Percentiles rank a stretch among this genome's conserved stretches.
Evolutionary conservation across 768 basidiomycete species (phyloP).

Genomic region (Crepidotus variabilis): DNA sequence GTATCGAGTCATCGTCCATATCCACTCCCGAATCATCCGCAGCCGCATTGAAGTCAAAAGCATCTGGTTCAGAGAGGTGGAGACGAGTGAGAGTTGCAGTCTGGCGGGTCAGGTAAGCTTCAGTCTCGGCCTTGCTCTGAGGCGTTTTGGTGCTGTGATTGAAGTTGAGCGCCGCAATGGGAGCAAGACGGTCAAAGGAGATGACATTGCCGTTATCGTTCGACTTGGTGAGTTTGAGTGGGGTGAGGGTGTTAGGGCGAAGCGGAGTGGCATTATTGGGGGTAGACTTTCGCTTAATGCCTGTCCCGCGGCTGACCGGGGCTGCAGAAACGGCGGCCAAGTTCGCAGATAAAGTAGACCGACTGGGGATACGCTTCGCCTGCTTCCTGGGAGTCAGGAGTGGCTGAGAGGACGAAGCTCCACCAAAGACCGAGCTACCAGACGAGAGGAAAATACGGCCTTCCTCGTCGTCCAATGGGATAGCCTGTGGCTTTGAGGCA

Average conservation of each 20-base stretch:
- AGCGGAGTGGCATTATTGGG: conserved; percentile 54
- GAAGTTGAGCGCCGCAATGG: conserved; percentile 51
- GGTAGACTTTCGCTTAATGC: conserved; percentile 66
- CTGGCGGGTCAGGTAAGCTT: conserved; percentile 44
- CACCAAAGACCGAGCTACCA: conserved; percentile 27
- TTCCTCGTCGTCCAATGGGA: conserved; percentile 51
- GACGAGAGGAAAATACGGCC: conserved; percentile 56
- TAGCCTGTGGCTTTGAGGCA: conserved; percentile 40
- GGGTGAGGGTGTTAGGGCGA: conserved; percentile 37
- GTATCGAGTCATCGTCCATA: conserved; percentile 29
- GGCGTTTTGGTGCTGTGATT: conserved; percentile 34
- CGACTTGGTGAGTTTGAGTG: conserved; percentile 38
- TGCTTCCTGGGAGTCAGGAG: conserved; percentile 63
- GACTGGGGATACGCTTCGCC: conserved; percentile 32
- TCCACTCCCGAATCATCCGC: conserved; percentile 54
- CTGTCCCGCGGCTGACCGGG: conserved; percentile 32
- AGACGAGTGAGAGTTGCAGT: conserved; percentile 64
- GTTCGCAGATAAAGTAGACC: conserved; percentile 33
- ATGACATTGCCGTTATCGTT: conserved; percentile 26
- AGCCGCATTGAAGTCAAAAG: conserved; percentile 36
- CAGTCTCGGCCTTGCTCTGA: conserved; percentile 52
- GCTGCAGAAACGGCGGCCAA: conserved; percentile 13
- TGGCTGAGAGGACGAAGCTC: conserved; percentile 25
- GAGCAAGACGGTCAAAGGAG: conserved; percentile 53
- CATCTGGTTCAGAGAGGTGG: conserved; percentile 54